Conservation (phyloP, 2,329 filamentous ascomycete species). For the Colletotrichum caudatum region DNA sequence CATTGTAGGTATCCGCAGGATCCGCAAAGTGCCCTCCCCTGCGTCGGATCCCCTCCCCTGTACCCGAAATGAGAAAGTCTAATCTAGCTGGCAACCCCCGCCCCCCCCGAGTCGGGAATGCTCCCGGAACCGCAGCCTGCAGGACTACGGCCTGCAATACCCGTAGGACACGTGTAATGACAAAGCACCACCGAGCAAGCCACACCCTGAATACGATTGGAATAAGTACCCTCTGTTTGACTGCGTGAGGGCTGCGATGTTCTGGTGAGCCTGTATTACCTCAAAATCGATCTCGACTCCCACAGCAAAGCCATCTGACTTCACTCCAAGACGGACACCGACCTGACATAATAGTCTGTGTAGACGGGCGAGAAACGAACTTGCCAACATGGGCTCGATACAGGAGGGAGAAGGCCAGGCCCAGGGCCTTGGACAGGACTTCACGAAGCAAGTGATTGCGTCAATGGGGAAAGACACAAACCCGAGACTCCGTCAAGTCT, state of each 20-base stretch:
- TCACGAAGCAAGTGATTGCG: constrained; percentile 80
- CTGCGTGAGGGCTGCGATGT: constrained; percentile 4
- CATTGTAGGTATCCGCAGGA: not conserved
- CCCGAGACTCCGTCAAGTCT: constrained; percentile 75
- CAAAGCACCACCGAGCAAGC: constrained; percentile 16
- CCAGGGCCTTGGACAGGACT: constrained; percentile 58
- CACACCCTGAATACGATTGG: constrained; percentile 7
- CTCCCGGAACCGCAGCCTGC: not conserved
- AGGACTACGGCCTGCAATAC: constrained; percentile 23
- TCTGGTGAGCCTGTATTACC: not conserved
- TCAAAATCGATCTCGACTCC: not conserved
- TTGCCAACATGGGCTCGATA: constrained; percentile 31
- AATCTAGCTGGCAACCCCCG: not conserved
- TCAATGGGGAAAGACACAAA: constrained; percentile 79
- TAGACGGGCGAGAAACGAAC: not conserved
- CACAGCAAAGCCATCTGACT: not conserved
- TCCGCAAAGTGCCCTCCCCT: constrained; percentile 17
- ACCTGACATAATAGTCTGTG: not conserved
- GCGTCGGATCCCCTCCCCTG: constrained; percentile 26
- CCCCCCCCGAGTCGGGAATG: constrained; percentile 15
- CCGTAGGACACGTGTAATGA: constrained; percentile 28
- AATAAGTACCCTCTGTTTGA: constrained; percentile 15
- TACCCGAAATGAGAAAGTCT: constrained; percentile 23
- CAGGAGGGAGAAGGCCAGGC: constrained; percentile 30
- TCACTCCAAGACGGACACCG: no score